A percentile compares a stretch with the other conserved stretches of the same genome.
Evolutionary conservation across 1,139 yeast species (phyloP).

Genomic region (Pneumocystis oryctolagi): DNA sequence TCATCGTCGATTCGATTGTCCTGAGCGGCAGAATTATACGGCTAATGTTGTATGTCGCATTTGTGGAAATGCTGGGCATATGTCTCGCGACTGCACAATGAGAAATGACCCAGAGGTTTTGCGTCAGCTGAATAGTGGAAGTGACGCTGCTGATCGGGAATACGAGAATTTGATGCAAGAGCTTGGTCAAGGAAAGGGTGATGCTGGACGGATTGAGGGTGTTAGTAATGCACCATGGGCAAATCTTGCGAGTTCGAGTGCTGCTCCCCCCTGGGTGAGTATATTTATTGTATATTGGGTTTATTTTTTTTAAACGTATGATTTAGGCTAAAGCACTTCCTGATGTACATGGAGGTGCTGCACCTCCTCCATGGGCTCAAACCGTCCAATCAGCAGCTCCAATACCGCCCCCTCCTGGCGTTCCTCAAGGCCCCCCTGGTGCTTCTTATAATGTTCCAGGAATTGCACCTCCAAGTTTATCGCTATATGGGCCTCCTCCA

Average conservation of each 20-base stretch:
- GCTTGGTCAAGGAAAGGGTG: slow-evolving; percentile 18
- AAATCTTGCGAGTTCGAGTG: not conserved
- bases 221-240: slow-evolving; percentile 7
- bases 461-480: not conserved
- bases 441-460: slow-evolving; percentile 6
- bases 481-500: not conserved
- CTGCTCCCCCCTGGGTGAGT: not conserved
- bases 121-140: slow-evolving; percentile 7
- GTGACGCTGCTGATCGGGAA: slow-evolving; percentile 31
- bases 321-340: slow-evolving; percentile 9
- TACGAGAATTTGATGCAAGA: slow-evolving; percentile 40
- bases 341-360: slow-evolving; percentile 3
- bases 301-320: slow-evolving; percentile 7
- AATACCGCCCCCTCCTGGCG: slow-evolving; percentile 7
- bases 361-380: slow-evolving; percentile 13
- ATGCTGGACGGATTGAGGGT: slow-evolving; percentile 5
- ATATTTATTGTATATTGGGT: slow-evolving; percentile 5
- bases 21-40: slow-evolving; percentile 38
- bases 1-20: slow-evolving; percentile 48
- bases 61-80: slow-evolving; percentile 78
- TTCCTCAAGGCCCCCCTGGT: slow-evolving; percentile 1
- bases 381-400: not conserved
- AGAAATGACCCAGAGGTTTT: slow-evolving; percentile 14
- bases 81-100: slow-evolving; percentile 68
- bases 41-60: slow-evolving; percentile 52